phyloP scores from a whole-genome alignment of 2,329 filamentous ascomycete genomes.

The Cladosporium sp. region DNA sequence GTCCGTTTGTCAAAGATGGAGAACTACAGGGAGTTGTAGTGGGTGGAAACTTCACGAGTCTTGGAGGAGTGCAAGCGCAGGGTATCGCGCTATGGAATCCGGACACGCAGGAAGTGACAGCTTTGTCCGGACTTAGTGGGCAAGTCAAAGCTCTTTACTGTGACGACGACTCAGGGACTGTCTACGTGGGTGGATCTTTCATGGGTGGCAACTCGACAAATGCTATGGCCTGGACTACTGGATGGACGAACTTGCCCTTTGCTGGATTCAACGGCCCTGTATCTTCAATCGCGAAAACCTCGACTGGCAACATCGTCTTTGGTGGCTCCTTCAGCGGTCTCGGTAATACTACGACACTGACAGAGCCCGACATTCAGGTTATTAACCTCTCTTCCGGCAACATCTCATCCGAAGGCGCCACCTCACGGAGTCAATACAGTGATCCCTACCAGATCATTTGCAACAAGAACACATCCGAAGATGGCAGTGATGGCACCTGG shows the following conservation, averaged over 20 bases:
- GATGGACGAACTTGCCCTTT: constrained; percentile 83
- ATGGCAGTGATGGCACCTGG: constrained; percentile 78
- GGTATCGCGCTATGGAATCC: constrained; percentile 82
- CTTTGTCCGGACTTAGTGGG: constrained; percentile 79
- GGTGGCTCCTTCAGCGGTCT: constrained; percentile 87
- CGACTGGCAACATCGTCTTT: constrained; percentile 85
- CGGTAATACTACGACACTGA: constrained; percentile 73
- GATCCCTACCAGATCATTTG: constrained; percentile 84
- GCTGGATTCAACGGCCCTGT: constrained; percentile 94
- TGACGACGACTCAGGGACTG: constrained; percentile 72
- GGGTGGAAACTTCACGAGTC: constrained; percentile 92
- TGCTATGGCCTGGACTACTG: constrained; percentile 77
- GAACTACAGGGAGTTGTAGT: constrained; percentile 74
- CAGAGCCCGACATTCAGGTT: constrained; percentile 70
- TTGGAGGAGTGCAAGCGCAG: constrained; percentile 73
- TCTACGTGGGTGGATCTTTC: constrained; percentile 91
- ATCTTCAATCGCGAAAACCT: constrained; percentile 75
- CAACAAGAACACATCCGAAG: constrained; percentile 63
- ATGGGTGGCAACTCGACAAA: constrained; percentile 80
- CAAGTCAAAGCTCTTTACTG: constrained; percentile 82
- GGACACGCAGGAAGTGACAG: constrained; percentile 66
- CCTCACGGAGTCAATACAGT: constrained; percentile 64
- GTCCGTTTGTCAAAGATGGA: constrained; percentile 69
- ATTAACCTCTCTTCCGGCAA: constrained; percentile 82
- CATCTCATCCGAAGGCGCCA: constrained; percentile 67